Percentiles rank a stretch among this genome's conserved stretches.
Conservation (phyloP, 208 protist genomes). For the Leishmania turanica region DNA sequence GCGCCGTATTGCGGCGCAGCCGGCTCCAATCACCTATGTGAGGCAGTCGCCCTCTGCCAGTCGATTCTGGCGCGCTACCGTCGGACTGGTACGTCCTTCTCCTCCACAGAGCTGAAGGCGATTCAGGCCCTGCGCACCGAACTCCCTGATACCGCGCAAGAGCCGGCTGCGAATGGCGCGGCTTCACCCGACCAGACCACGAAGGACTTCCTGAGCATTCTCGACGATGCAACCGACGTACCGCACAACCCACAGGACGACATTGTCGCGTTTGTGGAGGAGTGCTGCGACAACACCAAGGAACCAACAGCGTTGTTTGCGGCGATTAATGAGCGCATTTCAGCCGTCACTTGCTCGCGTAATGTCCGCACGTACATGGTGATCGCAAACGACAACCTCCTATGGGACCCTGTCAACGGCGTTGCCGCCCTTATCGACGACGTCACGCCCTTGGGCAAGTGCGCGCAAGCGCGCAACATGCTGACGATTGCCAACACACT, state of each 20-base stretch:
- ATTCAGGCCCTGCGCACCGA: constrained; percentile 23
- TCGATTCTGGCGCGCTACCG: constrained; percentile 73
- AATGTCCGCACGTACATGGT: constrained; percentile 47
- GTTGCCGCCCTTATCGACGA: constrained; percentile 50
- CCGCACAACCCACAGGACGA: constrained; percentile 3
- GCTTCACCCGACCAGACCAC: not conserved
- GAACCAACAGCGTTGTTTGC: constrained; percentile 34
- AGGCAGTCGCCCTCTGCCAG: constrained; percentile 74
- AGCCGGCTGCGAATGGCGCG: not conserved
- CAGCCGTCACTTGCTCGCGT: constrained; percentile 15
- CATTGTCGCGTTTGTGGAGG: constrained; percentile 38
- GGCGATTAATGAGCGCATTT: constrained; percentile 52
- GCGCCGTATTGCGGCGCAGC: constrained; percentile 7
- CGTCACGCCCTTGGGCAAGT: constrained; percentile 57
- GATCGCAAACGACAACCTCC: constrained; percentile 45
- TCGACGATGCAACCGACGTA: not conserved
- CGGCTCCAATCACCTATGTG: constrained; percentile 63
- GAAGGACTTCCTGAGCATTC: constrained; percentile 9
- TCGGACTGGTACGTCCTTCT: constrained; percentile 44
- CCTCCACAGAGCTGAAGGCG: constrained; percentile 52
- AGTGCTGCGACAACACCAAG: constrained; percentile 36
- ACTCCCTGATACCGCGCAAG: not conserved
- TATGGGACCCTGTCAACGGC: constrained; percentile 68
- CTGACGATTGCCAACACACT: constrained; percentile 47
- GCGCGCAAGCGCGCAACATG: constrained; percentile 24